Evolutionary conservation across 2,329 filamentous ascomycete genomes (phyloP), one percentile per base, ranked within the genome.

Genomic region (Rhinocladiella mackenziei): DNA sequence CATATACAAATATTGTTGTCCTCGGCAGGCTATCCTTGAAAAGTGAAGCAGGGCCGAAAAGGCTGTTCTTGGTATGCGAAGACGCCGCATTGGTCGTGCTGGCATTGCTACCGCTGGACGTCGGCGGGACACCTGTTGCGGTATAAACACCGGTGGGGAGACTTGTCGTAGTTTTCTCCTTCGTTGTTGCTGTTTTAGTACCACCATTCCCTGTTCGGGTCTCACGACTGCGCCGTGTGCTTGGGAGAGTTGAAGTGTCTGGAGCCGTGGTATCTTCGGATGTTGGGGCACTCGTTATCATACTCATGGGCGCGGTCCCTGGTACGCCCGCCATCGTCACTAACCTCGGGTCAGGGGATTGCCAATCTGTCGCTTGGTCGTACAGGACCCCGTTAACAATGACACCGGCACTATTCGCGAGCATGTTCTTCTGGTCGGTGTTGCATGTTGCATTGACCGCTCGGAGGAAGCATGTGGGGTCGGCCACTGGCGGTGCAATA

Each of bases 381-480:
- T 74, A 74, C 56, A 78, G 68, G 14, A 83, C 68, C 5, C 79
- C 81, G 51, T 81, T 79, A 53, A 80, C 72, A 31, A 83, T 71
- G 2, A 74, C 67, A 0, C 80, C 83, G 22, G 75, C 57, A 3
- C 72, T 70, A 1, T 63, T 62, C 5, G 65, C 56, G 34, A 80
- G 70, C 47, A 67, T 71, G 18, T 69, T 58, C 3, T 68, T 65
- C 55, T 78, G 67, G 1, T 77, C 71, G 4, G 68, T 58, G 1
- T 68, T 69, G 58, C 82, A 86, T 1, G 76, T 78, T 2, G 60
- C 58, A 8, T 59, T 58, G 28, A 76, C 66, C 33, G 64, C 65
- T 15, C 81, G 72, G 6, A 85, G 56, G 64, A 75, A 86, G 63
- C 82, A 88, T 3, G 75, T 80, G 2, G 74, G 62, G 8, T 68